Conservation (phyloP, 441 rosid genomes). For the Theobroma grandiflorum region DNA sequence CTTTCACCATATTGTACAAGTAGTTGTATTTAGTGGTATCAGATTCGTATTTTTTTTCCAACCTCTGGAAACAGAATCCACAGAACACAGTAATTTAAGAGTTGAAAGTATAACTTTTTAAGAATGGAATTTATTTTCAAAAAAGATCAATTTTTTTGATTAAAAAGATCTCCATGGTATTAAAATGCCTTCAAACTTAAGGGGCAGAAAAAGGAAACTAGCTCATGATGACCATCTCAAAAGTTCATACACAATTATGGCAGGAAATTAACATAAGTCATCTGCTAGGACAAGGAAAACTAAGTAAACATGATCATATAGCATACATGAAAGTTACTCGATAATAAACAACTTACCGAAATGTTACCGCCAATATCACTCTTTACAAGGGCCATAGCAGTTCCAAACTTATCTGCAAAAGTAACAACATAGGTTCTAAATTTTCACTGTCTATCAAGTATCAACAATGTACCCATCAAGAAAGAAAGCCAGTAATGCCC, state of each 20-base stretch:
- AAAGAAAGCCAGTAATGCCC: constrained; percentile 12
- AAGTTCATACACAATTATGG: background rate
- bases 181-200: background rate
- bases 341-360: constrained; percentile 50
- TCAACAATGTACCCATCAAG: background rate
- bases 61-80: constrained; percentile 55
- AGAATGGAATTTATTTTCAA: background rate
- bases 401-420: constrained; percentile 85
- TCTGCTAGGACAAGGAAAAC: background rate
- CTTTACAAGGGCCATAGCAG: constrained; percentile 89
- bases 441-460: background rate
- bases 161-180: background rate
- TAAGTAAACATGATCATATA: background rate
- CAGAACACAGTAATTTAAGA: background rate
- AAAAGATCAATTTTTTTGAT: background rate
- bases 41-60: constrained; percentile 73
- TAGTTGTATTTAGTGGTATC: constrained; percentile 63
- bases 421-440: constrained; percentile 4
- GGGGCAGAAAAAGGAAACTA: background rate
- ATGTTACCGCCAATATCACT: constrained; percentile 90
- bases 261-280: background rate
- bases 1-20: constrained; percentile 79
- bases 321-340: background rate
- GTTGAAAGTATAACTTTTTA: background rate
- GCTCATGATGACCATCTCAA: background rate